Evolutionary conservation across 768 basidiomycete species (phyloP).

Genomic region (Podaxis mareebaensis): DNA sequence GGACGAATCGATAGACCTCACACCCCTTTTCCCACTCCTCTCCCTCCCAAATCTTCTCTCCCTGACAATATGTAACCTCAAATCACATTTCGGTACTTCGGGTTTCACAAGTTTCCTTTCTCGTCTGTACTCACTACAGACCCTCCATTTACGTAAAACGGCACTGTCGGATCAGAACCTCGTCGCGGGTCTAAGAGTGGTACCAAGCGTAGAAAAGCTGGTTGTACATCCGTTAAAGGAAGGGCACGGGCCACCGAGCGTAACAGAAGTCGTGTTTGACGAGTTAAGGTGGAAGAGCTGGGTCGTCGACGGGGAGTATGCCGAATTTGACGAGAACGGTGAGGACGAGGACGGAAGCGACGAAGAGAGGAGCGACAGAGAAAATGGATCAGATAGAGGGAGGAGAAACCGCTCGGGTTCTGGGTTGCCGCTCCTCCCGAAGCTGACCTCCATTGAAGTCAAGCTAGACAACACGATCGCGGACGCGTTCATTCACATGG

Average conservation of each 20-base stretch:
- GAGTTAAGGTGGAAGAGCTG: constrained; percentile 34
- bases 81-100: constrained; percentile 29
- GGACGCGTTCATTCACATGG: constrained; percentile 35
- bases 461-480: constrained; percentile 34
- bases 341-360: not conserved
- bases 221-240: constrained; percentile 31
- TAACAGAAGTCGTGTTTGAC: constrained; percentile 34
- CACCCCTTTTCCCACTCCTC: constrained; percentile 36
- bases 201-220: constrained; percentile 33
- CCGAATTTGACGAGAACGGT: constrained; percentile 13
- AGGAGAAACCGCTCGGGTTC: constrained; percentile 25
- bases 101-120: constrained; percentile 37
- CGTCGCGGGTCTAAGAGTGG: constrained; percentile 31
- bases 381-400: not conserved
- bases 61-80: constrained; percentile 41
- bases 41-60: constrained; percentile 35
- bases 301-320: constrained; percentile 16
- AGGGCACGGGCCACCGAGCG: constrained; percentile 25
- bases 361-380: not conserved
- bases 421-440: constrained; percentile 24
- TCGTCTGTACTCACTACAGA: constrained; percentile 30
- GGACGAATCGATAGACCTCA: constrained; percentile 35
- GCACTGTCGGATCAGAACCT: constrained; percentile 34
- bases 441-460: constrained; percentile 36
- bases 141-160: constrained; percentile 40